phyloP scores from a whole-genome alignment of 1,284 basidiomycete species.

The Melampsora allii-populina region DNA sequence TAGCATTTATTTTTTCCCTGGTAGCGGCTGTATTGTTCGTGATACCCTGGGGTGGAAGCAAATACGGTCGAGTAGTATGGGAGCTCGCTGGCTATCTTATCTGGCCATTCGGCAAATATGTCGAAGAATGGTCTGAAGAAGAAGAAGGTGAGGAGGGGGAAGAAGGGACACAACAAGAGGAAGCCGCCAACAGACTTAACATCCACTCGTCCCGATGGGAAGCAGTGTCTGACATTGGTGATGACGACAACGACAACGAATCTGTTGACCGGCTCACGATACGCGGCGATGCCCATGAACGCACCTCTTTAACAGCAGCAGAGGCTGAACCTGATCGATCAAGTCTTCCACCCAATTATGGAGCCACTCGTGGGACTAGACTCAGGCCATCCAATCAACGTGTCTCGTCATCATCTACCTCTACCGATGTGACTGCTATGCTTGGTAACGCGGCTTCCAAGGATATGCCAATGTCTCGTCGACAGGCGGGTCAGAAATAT shows the following conservation, averaged over 20 bases:
- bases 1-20: conserved; percentile 68
- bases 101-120: conserved; percentile 98
- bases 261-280: conserved; percentile 54
- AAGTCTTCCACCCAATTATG: conserved; percentile 14
- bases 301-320: not conserved
- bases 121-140: conserved; percentile 70
- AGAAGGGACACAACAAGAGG: conserved; percentile 44
- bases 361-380: conserved; percentile 24
- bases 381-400: conserved; percentile 45
- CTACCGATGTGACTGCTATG: conserved; percentile 12
- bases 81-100: conserved; percentile 93
- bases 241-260: conserved; percentile 55
- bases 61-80: conserved; percentile 81
- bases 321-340: not conserved
- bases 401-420: conserved; percentile 46
- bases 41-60: conserved; percentile 70
- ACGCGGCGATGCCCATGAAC: conserved; percentile 41
- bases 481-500: conserved; percentile 13
- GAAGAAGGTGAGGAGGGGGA: conserved; percentile 45
- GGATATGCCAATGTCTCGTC: conserved; percentile 46
- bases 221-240: conserved; percentile 46
- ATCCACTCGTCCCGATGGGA: conserved; percentile 46
- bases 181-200: conserved; percentile 44
- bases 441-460: conserved; percentile 49
- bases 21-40: conserved; percentile 68